Evolutionary conservation across 768 basidiomycete species (phyloP), one percentile per base, ranked within the genome.

Genomic region (Hemileccinum rubropunctum): DNA sequence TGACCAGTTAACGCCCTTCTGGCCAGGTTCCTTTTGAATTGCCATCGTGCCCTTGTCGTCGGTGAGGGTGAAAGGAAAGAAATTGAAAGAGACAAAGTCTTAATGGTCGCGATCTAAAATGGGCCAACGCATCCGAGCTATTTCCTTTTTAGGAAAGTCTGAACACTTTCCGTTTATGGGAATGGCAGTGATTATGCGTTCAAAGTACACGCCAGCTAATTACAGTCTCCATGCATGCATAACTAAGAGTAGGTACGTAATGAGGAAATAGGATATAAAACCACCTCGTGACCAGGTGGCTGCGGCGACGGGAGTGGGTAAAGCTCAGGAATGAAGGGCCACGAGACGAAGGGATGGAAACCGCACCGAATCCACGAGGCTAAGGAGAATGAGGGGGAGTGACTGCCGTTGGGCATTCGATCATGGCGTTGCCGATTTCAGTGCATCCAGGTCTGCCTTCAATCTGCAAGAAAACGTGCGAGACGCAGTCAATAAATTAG

Each of bases 1-100:
- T 60, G 89, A 91, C 91, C 90, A 95, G 75, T 78, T 92, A 58
- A 92, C 75, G 64, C 90, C 90, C 72, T 94, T 93, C 71, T 92
- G 88, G 52, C 91, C 92, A 46, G 92, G 91, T 73, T 91, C 87
- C 70, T 79, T 83, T 68, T 84, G 77, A 62, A 91, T 81, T 73
- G 82, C 89, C 90, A 92, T 91, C 64, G 66, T 63, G 54, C 53
- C 36, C 53, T 51, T 9, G 60, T 57, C 51, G 53, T 54, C 42
- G 59, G 42, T 42, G 53, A 34, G 15, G 42, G 49, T 38, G 42
- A 47, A 57, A 45, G 56, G 47, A 50, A 53, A 48, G 47, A 37
- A 48, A 43, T 8, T 4, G 33, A 36, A 49, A 52, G 48, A 54
- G 50, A 48, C 37, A 46, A 28, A 30, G 33, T 30, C 3, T 6